phyloP scores from a whole-genome alignment of 116 monocot species.

The Iris pallida region DNA sequence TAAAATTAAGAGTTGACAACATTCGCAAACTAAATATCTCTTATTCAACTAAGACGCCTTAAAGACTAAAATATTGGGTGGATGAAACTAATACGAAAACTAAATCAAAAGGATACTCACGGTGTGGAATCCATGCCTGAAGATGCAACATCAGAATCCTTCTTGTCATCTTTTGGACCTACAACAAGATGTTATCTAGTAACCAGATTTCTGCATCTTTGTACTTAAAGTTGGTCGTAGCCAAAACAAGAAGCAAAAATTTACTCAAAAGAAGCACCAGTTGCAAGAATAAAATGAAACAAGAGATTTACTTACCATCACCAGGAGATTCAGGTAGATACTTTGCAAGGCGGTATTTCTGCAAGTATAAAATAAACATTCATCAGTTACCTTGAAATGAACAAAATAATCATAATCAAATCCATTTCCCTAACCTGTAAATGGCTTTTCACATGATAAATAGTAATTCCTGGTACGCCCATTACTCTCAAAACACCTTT shows the following conservation, averaged over 20 bases:
- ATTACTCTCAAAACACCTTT: constrained; percentile 79
- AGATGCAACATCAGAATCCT: constrained; percentile 33
- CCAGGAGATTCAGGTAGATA: constrained; percentile 69
- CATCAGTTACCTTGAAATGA: background rate
- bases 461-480: constrained; percentile 75
- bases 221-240: no score
- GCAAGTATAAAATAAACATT: constrained; percentile 12
- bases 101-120: constrained; percentile 29
- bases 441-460: constrained; percentile 89
- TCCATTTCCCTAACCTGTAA: constrained; percentile 41
- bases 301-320: constrained; percentile 38
- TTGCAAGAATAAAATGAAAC: background rate
- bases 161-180: constrained; percentile 66
- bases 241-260: background rate
- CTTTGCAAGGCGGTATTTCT: constrained; percentile 84
- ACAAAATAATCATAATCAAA: background rate
- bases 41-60: background rate
- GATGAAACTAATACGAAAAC: background rate
- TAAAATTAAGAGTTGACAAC: background rate
- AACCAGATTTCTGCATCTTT: background rate
- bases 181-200: constrained; percentile 8
- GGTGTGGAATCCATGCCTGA: constrained; percentile 44
- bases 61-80: background rate
- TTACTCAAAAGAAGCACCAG: background rate
- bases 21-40: no score